Evolutionary conservation across 768 basidiomycete genomes (phyloP).

Genomic region (Collybia mongolica): DNA sequence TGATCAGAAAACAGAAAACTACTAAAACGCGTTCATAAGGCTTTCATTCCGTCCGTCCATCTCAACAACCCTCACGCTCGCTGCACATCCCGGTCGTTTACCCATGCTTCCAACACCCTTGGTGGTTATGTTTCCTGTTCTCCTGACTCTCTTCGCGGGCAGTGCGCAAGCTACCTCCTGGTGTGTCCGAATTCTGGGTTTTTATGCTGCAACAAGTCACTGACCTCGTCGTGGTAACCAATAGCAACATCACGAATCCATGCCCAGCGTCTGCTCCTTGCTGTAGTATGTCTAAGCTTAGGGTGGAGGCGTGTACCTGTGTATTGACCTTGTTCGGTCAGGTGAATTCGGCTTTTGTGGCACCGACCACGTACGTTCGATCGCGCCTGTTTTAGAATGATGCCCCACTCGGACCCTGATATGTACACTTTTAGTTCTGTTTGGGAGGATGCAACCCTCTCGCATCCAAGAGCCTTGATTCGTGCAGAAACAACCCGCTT

Average conservation of each 20-base stretch:
- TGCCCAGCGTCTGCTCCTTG: constrained; percentile 48
- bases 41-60: neutral
- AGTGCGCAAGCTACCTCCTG: constrained; percentile 10
- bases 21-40: no score
- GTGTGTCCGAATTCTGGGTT: constrained; percentile 1
- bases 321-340: constrained; percentile 14
- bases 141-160: constrained; percentile 11
- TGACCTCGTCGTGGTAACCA: neutral
- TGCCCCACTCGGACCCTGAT: constrained; percentile 1
- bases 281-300: constrained; percentile 40
- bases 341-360: constrained; percentile 59
- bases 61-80: neutral
- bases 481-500: constrained; percentile 71
- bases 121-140: constrained; percentile 8
- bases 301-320: neutral
- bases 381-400: neutral
- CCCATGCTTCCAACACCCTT: constrained; percentile 10
- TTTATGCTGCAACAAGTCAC: neutral
- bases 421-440: constrained; percentile 54
- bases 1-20: no score
- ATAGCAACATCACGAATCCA: constrained; percentile 41
- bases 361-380: constrained; percentile 34
- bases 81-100: neutral
- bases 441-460: constrained; percentile 87
- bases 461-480: constrained; percentile 56